Conservation (phyloP, 2,329 filamentous ascomycete species). For the Plenodomus tracheiphilus region DNA sequence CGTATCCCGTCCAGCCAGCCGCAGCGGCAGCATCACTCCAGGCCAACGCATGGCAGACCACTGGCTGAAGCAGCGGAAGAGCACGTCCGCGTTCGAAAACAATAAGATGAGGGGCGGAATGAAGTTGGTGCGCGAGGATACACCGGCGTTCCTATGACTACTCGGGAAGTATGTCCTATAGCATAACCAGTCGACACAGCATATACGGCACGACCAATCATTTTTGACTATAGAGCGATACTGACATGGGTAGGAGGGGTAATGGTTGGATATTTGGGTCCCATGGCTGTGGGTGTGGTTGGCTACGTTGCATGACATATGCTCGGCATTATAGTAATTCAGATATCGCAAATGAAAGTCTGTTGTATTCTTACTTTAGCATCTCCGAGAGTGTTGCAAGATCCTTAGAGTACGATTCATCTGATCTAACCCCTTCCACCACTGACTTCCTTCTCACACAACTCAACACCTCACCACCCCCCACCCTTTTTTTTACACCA, state of each 20-base stretch:
- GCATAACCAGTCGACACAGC: not conserved
- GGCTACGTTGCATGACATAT: constrained; percentile 1
- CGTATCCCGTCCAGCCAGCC: constrained; percentile 1
- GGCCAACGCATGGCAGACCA: constrained; percentile 38
- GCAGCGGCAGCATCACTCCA: constrained; percentile 26
- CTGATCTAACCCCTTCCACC: no score
- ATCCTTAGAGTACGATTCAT: no score
- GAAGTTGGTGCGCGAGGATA: constrained; percentile 23
- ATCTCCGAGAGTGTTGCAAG: no score
- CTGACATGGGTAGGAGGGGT: not conserved
- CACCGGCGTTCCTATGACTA: constrained; percentile 25
- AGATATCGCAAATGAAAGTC: not conserved
- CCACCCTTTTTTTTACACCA: no score
- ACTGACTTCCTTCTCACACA: no score
- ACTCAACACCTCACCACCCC: no score
- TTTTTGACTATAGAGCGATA: not conserved
- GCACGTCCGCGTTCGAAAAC: constrained; percentile 4
- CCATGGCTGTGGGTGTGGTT: not conserved
- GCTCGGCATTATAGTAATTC: not conserved
- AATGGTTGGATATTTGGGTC: not conserved
- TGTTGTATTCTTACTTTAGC: not conserved
- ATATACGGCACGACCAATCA: not conserved
- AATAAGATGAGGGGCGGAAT: constrained; percentile 8
- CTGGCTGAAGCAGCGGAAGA: constrained; percentile 28
- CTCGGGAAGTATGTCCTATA: not conserved